Conservation (phyloP, 164 flowering plant genomes). For the Euptelea pleiosperma region DNA sequence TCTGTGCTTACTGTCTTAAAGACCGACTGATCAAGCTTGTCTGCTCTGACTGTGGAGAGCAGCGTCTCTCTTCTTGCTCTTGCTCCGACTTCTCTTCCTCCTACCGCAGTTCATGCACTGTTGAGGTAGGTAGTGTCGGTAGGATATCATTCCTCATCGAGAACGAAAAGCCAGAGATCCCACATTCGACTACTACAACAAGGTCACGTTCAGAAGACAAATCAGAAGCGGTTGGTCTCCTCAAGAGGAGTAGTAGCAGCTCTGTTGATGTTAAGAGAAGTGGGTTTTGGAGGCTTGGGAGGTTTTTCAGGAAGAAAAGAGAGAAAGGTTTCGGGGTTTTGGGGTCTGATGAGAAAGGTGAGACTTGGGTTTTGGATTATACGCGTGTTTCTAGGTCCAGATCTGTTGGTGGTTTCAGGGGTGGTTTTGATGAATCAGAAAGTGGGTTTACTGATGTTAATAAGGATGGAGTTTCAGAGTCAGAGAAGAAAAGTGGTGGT, state of each 20-base stretch:
- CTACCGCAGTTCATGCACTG: conserved; percentile 39
- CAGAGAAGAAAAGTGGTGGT: conserved; percentile 31
- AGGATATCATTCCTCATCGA: conserved; percentile 74
- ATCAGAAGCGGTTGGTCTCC: conserved; percentile 31
- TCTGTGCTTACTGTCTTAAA: conserved; percentile 73
- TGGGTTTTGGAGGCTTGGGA: conserved; percentile 55
- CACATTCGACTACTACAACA: conserved; percentile 8
- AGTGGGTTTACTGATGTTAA: conserved; percentile 29
- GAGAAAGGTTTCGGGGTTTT: conserved; percentile 19
- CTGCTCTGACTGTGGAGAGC: conserved; percentile 84
- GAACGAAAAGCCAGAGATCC: conserved; percentile 36
- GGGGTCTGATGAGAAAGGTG: conserved; percentile 36
- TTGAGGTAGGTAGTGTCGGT: conserved; percentile 68
- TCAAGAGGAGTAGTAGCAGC: conserved; percentile 59
- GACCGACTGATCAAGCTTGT: conserved; percentile 66
- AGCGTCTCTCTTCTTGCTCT: conserved; percentile 75
- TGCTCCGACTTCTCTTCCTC: conserved; percentile 67
- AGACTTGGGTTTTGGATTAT: conserved; percentile 36
- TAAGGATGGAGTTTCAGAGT: conserved; percentile 17
- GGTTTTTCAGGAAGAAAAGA: conserved; percentile 45
- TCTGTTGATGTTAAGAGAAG: conserved; percentile 46
- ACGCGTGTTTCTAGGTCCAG: conserved; percentile 45
- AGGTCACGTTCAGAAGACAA: conserved; percentile 20
- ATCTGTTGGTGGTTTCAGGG: conserved; percentile 60
- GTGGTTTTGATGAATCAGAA: conserved; percentile 33